A percentile compares a stretch with the other conserved stretches of the same genome.
phyloP scores from a whole-genome alignment of 2,329 filamentous ascomycete genomes.

The Colletotrichum abscissum region DNA sequence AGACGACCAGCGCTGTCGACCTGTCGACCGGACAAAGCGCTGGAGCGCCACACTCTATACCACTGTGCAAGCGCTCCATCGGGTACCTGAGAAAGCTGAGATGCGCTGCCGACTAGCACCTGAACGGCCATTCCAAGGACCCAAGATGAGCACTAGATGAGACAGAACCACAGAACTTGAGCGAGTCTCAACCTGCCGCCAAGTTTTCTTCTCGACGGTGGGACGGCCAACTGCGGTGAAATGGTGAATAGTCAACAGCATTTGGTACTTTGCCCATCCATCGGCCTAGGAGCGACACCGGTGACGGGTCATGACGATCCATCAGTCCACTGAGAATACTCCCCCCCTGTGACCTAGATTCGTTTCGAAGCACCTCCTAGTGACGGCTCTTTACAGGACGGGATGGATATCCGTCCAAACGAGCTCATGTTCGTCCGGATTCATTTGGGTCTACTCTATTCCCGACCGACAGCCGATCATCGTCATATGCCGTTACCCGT shows the following conservation, averaged over 20 bases:
- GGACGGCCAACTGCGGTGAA: neutral
- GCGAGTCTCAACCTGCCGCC: slow-evolving; percentile 8
- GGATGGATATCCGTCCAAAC: slow-evolving; percentile 5
- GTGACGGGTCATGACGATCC: neutral
- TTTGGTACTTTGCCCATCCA: neutral
- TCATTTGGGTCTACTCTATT: slow-evolving; percentile 5
- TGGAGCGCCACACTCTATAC: slow-evolving; percentile 15
- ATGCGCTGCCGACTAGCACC: neutral
- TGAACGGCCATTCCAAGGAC: neutral
- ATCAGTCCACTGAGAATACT: slow-evolving; percentile 10
- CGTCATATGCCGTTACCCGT: slow-evolving; percentile 14
- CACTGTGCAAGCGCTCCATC: slow-evolving; percentile 5
- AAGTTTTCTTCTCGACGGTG: neutral
- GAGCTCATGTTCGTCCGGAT: neutral
- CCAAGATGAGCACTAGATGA: slow-evolving; percentile 16
- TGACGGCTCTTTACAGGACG: slow-evolving; percentile 19
- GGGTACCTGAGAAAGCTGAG: neutral
- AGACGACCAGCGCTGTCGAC: neutral
- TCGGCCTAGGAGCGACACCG: neutral
- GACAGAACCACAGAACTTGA: neutral
- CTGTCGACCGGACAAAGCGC: slow-evolving; percentile 20
- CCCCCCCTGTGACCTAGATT: slow-evolving; percentile 15
- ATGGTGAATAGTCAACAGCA: no score
- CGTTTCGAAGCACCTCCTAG: slow-evolving; percentile 13
- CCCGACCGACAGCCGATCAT: slow-evolving; percentile 17